Evolutionary conservation across 75 land plant genomes (phyloP).

Genomic region (Ceratopteris richardii): DNA sequence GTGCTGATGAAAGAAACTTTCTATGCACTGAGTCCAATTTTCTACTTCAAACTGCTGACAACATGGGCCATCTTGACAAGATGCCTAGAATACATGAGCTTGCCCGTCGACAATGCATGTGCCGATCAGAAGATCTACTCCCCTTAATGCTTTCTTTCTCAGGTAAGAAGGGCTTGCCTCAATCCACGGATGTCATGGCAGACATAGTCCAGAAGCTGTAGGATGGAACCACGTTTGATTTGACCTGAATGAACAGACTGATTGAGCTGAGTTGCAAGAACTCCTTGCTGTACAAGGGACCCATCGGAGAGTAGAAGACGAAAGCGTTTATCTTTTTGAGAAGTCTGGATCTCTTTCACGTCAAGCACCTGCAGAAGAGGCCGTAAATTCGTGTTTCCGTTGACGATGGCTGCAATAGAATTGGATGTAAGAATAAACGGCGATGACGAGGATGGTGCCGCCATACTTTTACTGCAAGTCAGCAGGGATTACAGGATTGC

Average conservation of each 20-base stretch:
- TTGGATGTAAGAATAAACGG: conserved; percentile 49
- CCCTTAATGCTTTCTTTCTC: too few species aligned
- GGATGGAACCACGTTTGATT: conserved; percentile 47
- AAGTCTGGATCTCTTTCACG: conserved; percentile 25
- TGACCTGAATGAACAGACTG: conserved; percentile 41
- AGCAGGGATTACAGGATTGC: too few species aligned
- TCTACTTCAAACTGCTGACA: too few species aligned
- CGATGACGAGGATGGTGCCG: too few species aligned
- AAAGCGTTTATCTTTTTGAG: conserved; percentile 46
- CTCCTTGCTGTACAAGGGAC: conserved; percentile 45
- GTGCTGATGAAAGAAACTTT: too few species aligned
- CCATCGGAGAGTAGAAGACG: conserved; percentile 61
- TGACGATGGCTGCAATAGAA: conserved; percentile 41
- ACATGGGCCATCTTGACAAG: too few species aligned
- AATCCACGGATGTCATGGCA: conserved; percentile 37
- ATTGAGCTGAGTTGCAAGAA: conserved; percentile 82
- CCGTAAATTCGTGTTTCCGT: conserved; percentile 50
- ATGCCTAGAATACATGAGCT: too few species aligned
- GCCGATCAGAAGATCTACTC: too few species aligned
- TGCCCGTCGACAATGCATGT: too few species aligned
- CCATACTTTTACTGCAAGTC: too few species aligned
- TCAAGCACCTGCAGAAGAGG: conserved; percentile 72
- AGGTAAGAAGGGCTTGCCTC: too few species aligned
- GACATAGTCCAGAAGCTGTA: conserved; percentile 68
- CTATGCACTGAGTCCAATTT: too few species aligned